Evolutionary conservation across 192 early-diverging fungal species (phyloP), one percentile per base, ranked within the genome.

Genomic region (Ramicandelaber brevisporus): DNA sequence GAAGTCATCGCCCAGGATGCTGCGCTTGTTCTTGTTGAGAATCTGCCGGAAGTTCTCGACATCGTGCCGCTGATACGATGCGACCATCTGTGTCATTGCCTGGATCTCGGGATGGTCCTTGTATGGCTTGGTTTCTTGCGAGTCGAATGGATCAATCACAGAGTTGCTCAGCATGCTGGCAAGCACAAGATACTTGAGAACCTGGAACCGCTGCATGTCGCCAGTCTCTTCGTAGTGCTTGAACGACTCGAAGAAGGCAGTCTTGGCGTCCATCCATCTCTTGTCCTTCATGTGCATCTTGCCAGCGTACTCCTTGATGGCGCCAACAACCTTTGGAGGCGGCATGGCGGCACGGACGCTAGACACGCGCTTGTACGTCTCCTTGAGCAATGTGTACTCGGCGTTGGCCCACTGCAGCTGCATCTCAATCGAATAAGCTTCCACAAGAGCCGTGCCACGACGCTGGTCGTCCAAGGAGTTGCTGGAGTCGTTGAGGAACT

Each of bases 201-300:
- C 82, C 33, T 73, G 67, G 26, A 97, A 84, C 31, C 90, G 73
- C 43, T 85, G 85, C 10, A 63, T 68, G 39, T 70, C 79, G 22
- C 90, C 90, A 0, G 90, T 85, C 46, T 97, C 90, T 41, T 97
- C 87, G 48, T 88, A 97, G 40, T 87, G 88, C 31, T 86, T 87
- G 56, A 97, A 97, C 3, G 87, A 80, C 30, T 92, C 85, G 48
- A 93, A 97, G 40, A 97, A 90, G 40, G 87, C 83, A 3, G 73
- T 61, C 44, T 89, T 76, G 0, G 90, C 90, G 43, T 73, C 56
- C 27, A 75, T 66, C 90, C 90, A 97, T 34, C 49, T 65, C 57
- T 65, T 69, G 57, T 96, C 90, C 29, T 57, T 57, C 87, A 97
- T 92, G 48, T 85, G 78, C 81, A 97, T 88, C 40, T 92, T 97